Evolutionary conservation across 2,329 filamentous ascomycete species (phyloP).

Genomic region (Botrytis deweyae): DNA sequence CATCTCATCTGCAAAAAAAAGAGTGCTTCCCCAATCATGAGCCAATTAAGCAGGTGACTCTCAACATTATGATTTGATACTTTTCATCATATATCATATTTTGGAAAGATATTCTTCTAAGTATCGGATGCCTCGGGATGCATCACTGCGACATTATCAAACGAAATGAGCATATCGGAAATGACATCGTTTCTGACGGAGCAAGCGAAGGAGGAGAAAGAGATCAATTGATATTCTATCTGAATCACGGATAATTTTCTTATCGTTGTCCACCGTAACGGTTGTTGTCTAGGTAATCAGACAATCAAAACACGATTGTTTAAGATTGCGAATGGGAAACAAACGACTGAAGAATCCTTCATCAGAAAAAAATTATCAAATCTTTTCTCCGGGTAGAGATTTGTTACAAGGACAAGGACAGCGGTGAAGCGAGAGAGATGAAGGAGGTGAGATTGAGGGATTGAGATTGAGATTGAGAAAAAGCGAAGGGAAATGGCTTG

Average conservation of each 20-base stretch:
- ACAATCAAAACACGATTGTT: not conserved
- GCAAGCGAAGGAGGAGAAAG: not conserved
- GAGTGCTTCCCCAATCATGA: not conserved
- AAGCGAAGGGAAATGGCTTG: not conserved
- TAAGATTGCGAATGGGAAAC: constrained; percentile 8
- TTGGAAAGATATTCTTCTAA: not conserved
- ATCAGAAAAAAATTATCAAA: constrained; percentile 3
- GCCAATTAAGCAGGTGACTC: constrained; percentile 12
- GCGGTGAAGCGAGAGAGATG: constrained; percentile 8
- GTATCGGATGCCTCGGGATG: constrained; percentile 6
- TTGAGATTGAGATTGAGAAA: no score
- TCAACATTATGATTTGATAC: not conserved
- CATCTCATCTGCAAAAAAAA: constrained; percentile 12
- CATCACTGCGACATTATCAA: not conserved
- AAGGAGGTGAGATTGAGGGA: constrained; percentile 5
- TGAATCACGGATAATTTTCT: not conserved
- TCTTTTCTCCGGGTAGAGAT: not conserved
- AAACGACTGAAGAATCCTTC: not conserved
- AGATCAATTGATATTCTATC: not conserved
- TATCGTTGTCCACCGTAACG: not conserved
- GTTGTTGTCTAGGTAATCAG: constrained; percentile 1
- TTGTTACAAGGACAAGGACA: not conserved
- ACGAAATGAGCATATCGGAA: constrained; percentile 8
- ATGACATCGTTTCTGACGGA: not conserved
- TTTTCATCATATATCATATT: constrained; percentile 20